These are phyloP conservation scores for Xylariaceae sp. DNA, from an alignment of 2,329 filamentous ascomycete species.

Conservation along the genomic window DNA sequence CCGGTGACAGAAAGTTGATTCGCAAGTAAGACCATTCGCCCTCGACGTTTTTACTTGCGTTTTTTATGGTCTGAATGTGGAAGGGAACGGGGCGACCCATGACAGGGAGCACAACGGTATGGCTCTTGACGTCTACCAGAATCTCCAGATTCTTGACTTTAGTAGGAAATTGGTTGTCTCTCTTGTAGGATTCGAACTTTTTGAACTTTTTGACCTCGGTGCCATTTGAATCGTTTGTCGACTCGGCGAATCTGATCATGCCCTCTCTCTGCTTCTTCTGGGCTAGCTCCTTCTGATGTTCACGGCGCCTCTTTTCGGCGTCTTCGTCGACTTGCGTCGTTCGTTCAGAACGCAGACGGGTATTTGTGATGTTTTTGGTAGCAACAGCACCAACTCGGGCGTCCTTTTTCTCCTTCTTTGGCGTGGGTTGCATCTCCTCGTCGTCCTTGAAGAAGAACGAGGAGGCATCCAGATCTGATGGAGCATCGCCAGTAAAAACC, in stretches of 20 bases:
- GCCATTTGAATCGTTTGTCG: slow-evolving; percentile 79
- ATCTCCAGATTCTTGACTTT: slow-evolving; percentile 83
- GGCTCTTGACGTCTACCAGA: slow-evolving; percentile 85
- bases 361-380: slow-evolving; percentile 92
- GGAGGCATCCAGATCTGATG: slow-evolving; percentile 85
- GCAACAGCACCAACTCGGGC: slow-evolving; percentile 80
- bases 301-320: slow-evolving; percentile 77
- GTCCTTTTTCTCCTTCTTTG: slow-evolving; percentile 89
- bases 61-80: slow-evolving; percentile 97
- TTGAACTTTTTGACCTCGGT: slow-evolving; percentile 98
- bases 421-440: slow-evolving; percentile 76
- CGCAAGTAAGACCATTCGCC: slow-evolving; percentile 90
- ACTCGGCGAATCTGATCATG: slow-evolving; percentile 78
- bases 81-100: slow-evolving; percentile 98
- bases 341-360: slow-evolving; percentile 85
- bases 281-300: slow-evolving; percentile 88
- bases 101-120: slow-evolving; percentile 87
- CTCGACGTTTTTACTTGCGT: slow-evolving; percentile 95
- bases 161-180: slow-evolving; percentile 86
- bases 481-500: slow-evolving; percentile 90
- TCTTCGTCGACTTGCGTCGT: slow-evolving; percentile 86
- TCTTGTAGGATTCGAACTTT: slow-evolving; percentile 97
- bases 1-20: slow-evolving; percentile 95
- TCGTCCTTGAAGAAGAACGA: slow-evolving; percentile 99
- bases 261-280: slow-evolving; percentile 87